Evolutionary conservation across 2,329 filamentous ascomycete genomes (phyloP).

Genomic region (Colletotrichum sp.): DNA sequence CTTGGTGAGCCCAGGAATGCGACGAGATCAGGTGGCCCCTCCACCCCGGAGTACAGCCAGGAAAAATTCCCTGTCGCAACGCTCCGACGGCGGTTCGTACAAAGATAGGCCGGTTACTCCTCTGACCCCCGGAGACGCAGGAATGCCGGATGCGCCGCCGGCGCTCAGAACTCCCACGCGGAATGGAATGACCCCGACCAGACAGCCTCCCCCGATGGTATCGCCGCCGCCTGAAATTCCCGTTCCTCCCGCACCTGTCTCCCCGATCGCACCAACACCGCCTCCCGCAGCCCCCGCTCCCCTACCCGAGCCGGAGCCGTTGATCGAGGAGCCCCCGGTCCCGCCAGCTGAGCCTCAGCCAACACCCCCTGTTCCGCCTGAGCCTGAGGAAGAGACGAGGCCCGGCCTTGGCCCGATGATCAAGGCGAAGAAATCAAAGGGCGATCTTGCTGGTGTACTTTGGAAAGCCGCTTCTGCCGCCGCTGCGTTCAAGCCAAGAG

Average conservation of each 20-base stretch:
- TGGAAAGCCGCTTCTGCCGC: constrained; percentile 80
- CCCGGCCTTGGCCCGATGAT: constrained; percentile 92
- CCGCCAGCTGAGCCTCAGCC: constrained; percentile 18
- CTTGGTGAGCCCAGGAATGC: constrained; percentile 55
- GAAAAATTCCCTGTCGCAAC: constrained; percentile 44
- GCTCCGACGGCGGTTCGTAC: constrained; percentile 34
- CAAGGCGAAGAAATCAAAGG: constrained; percentile 74
- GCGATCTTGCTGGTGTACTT: constrained; percentile 76
- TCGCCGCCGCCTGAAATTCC: constrained; percentile 8
- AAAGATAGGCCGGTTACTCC: constrained; percentile 35
- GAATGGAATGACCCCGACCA: constrained; percentile 14
- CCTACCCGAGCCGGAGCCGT: background rate
- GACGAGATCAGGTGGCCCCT: constrained; percentile 49
- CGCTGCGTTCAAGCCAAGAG: constrained; percentile 78
- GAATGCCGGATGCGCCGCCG: background rate
- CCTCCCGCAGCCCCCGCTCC: background rate
- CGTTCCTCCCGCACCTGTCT: constrained; percentile 6
- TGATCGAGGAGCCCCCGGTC: background rate
- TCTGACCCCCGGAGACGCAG: constrained; percentile 7
- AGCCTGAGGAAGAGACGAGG: constrained; percentile 49
- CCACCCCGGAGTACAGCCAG: constrained; percentile 57
- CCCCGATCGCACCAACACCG: background rate
- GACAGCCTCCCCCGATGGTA: background rate
- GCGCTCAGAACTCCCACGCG: constrained; percentile 11
- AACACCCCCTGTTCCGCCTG: constrained; percentile 28